Percentiles rank a stretch among this genome's conserved stretches.
Evolutionary conservation across 805 yeast genomes (phyloP).

Genomic region (Yamadazyma akitaensis): DNA sequence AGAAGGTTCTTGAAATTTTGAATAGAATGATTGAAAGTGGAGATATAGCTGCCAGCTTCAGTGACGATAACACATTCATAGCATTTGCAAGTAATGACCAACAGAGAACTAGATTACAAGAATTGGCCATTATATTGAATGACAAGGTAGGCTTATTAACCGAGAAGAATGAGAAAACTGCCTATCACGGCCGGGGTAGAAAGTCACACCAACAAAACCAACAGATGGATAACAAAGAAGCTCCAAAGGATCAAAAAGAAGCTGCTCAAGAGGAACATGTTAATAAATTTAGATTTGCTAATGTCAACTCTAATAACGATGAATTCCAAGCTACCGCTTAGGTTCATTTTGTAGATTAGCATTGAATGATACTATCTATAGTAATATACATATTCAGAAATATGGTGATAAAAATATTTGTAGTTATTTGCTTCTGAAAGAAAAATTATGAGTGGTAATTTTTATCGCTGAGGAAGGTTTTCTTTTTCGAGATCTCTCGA

Average conservation of each 20-base stretch:
- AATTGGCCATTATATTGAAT: constrained; percentile 77
- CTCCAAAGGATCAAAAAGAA: constrained; percentile 30
- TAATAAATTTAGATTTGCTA: constrained; percentile 43
- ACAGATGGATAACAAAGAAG: constrained; percentile 24
- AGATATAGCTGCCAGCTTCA: constrained; percentile 73
- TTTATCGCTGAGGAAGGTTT: not conserved
- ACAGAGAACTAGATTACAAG: constrained; percentile 82
- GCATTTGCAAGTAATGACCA: constrained; percentile 67
- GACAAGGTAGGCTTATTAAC: constrained; percentile 75
- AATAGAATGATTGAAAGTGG: constrained; percentile 73
- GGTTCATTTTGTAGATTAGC: constrained; percentile 7
- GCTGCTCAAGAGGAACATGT: constrained; percentile 25
- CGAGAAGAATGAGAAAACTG: constrained; percentile 82
- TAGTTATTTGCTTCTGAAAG: not conserved
- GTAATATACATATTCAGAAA: constrained; percentile 1
- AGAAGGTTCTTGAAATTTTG: constrained; percentile 58
- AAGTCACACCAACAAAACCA: constrained; percentile 40
- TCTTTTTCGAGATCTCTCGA: not conserved
- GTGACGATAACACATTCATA: constrained; percentile 65
- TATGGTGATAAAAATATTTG: not conserved
- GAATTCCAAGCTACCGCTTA: constrained; percentile 38
- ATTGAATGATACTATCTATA: constrained; percentile 1
- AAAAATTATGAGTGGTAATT: not conserved
- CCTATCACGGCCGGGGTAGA: constrained; percentile 65
- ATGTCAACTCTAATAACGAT: constrained; percentile 42